Percentiles rank a stretch among this genome's conserved stretches.
phyloP scores from a whole-genome alignment of 108 stramenopile genomes.

The Heterococcus sp. region DNA sequence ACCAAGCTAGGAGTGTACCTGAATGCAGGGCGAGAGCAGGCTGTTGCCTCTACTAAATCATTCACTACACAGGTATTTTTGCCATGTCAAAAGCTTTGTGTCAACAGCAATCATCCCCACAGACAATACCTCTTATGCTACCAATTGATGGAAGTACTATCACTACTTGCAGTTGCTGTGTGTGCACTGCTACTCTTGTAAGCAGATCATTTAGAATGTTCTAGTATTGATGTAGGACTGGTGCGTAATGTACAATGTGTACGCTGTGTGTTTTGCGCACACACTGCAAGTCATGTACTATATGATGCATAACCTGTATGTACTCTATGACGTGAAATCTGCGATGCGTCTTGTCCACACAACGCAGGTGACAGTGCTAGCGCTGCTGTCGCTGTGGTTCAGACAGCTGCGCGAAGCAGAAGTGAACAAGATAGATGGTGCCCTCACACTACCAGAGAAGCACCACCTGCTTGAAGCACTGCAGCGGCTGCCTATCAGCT shows the following conservation, averaged over 20 bases:
- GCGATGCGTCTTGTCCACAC: no score
- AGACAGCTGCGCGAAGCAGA: conserved; percentile 62
- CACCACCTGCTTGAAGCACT: conserved; percentile 74
- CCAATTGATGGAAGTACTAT: no score
- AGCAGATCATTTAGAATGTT: no score
- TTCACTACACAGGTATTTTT: conserved; percentile 91
- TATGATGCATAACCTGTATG: no score
- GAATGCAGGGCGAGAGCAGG: conserved; percentile 96
- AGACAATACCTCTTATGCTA: neutral
- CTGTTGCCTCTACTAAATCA: conserved; percentile 99
- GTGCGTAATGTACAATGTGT: no score
- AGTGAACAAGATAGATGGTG: conserved; percentile 3
- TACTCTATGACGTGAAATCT: no score
- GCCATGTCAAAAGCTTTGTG: no score
- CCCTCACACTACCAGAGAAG: conserved; percentile 59
- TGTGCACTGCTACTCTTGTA: no score
- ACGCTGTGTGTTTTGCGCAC: no score
- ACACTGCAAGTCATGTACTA: no score
- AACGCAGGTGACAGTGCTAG: conserved; percentile 80
- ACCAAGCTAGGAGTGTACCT: conserved; percentile 97
- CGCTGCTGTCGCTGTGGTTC: conserved; percentile 92
- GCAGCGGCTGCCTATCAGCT: conserved; percentile 92
- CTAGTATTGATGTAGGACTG: no score
- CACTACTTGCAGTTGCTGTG: no score
- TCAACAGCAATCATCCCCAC: neutral